A percentile compares a stretch with the other conserved stretches of the same genome.
Evolutionary conservation across 1,284 basidiomycete genomes (phyloP).

Genomic region (Trametes polyzona): DNA sequence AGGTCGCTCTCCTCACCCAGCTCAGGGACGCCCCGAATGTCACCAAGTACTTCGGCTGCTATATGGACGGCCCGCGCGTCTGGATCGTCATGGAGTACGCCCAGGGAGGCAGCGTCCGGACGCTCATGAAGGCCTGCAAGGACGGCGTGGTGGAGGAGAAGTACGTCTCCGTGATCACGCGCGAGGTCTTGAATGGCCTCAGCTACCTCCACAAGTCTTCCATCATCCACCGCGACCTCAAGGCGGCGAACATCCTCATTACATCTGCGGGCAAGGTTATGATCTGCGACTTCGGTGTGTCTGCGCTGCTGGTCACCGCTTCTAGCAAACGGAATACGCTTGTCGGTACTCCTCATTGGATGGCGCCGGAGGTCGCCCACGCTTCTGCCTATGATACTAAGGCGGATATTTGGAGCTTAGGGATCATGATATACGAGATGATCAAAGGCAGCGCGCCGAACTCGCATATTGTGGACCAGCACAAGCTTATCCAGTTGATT

Average conservation of each 20-base stretch:
- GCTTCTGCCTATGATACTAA: constrained; percentile 91
- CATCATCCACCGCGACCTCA: constrained; percentile 97
- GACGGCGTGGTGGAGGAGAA: constrained; percentile 88
- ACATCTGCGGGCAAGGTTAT: constrained; percentile 88
- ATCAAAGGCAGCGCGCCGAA: constrained; percentile 93
- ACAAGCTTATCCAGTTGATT: constrained; percentile 92
- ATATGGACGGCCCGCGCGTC: constrained; percentile 91
- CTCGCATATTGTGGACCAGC: constrained; percentile 79
- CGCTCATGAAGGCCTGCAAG: constrained; percentile 84
- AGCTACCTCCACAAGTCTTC: constrained; percentile 90
- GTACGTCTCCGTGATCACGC: constrained; percentile 85
- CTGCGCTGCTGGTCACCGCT: constrained; percentile 86
- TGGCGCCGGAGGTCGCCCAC: constrained; percentile 97
- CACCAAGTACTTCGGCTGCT: constrained; percentile 95
- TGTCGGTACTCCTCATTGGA: constrained; percentile 98
- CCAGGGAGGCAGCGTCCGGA: constrained; percentile 92
- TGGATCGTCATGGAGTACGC: constrained; percentile 99
- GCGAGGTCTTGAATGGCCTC: constrained; percentile 88
- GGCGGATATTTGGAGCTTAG: constrained; percentile 97
- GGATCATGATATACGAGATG: constrained; percentile 96
- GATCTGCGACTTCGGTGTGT: constrained; percentile 97
- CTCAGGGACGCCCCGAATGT: constrained; percentile 90
- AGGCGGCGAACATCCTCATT: constrained; percentile 94
- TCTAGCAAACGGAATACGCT: constrained; percentile 93
- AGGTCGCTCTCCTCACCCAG: constrained; percentile 92